Conservation (phyloP, 352 stramenopile species). For the Phytophthora lateralis region DNA sequence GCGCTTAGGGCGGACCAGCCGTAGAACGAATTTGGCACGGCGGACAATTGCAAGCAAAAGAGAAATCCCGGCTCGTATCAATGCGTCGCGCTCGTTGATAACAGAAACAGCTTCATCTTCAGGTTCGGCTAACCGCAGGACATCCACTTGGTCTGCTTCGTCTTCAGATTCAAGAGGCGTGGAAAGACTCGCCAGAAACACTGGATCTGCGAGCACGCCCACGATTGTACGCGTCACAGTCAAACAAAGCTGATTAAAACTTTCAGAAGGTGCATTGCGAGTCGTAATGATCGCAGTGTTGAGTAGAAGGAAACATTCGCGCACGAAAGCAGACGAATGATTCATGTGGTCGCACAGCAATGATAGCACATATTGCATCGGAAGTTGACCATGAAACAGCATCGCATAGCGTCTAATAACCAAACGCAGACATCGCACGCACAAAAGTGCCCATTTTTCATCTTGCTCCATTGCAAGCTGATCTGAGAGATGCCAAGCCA, state of each 20-base stretch:
- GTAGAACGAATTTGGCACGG: slow-evolving; percentile 72
- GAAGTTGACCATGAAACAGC: slow-evolving; percentile 79
- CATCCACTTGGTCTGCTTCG: slow-evolving; percentile 37
- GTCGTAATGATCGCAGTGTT: slow-evolving; percentile 77
- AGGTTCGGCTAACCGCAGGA: slow-evolving; percentile 35
- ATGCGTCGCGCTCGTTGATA: slow-evolving; percentile 64
- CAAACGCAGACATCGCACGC: slow-evolving; percentile 70
- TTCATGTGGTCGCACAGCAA: slow-evolving; percentile 62
- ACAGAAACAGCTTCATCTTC: slow-evolving; percentile 69
- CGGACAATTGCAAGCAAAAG: slow-evolving; percentile 73
- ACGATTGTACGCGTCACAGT: slow-evolving; percentile 57
- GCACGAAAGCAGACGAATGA: slow-evolving; percentile 64
- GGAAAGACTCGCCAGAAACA: slow-evolving; percentile 59
- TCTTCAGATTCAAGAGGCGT: slow-evolving; percentile 23
- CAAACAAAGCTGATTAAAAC: slow-evolving; percentile 59
- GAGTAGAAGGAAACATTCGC: slow-evolving; percentile 79
- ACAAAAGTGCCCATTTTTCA: slow-evolving; percentile 60
- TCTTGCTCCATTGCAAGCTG: slow-evolving; percentile 69
- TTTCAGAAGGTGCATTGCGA: slow-evolving; percentile 63
- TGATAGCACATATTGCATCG: slow-evolving; percentile 49
- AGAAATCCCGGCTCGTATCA: slow-evolving; percentile 71
- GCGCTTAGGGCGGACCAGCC: slow-evolving; percentile 66
- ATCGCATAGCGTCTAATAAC: slow-evolving; percentile 80
- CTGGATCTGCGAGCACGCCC: slow-evolving; percentile 60
- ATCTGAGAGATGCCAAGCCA: slow-evolving; percentile 85